Evolutionary conservation across 2,329 filamentous ascomycete genomes (phyloP), one percentile per base, ranked within the genome.

Genomic region (Colletotrichum sp.): DNA sequence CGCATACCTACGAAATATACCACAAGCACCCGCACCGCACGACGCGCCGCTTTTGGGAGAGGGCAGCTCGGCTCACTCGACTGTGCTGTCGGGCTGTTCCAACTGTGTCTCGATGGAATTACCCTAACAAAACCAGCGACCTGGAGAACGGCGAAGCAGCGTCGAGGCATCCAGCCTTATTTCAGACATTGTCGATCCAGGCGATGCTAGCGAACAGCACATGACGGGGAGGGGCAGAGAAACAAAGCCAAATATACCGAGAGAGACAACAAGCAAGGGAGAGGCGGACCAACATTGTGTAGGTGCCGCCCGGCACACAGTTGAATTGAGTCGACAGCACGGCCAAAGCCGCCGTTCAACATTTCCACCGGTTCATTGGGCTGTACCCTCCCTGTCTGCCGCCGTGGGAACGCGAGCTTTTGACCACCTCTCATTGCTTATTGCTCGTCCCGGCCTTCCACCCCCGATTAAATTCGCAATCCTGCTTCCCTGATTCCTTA

Each of bases 341-440:
- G 59, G 74, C 44, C 64, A 64, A 49, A 36, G 59, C 71, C 63
- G 55, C 60, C 49, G 44, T 52, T 52, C 44, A 52, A 52, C 44
- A 52, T 52, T 52, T 52, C 44, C 44, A 52, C 44, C 39, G 39
- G 39, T 52, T 52, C n/a, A 52, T 52, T 52, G 44, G 44, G 44
- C 57, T n/a, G 64, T 57, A 59, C 49, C 59, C 73, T 76, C 73
- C 64, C 74, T 76, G 70, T 65, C 70, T 69, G 70, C 34, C 55
- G 72, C 75, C 75, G 75, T 71, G 75, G 72, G 62, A 76, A 76
- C 65, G 75, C 49, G 62, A 75, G 75, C 71, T 75, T 71, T 49
- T 34, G 71, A 71, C 75, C 60, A 75, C 66, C 44, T 71, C 71
- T 59, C 15, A 59, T 75, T 76, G 75, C 75, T 75, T 76, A 76